A percentile compares a stretch with the other conserved stretches of the same genome.
Conservation (phyloP, 176 grass and related monocot species). For the Pharus latifolius region DNA sequence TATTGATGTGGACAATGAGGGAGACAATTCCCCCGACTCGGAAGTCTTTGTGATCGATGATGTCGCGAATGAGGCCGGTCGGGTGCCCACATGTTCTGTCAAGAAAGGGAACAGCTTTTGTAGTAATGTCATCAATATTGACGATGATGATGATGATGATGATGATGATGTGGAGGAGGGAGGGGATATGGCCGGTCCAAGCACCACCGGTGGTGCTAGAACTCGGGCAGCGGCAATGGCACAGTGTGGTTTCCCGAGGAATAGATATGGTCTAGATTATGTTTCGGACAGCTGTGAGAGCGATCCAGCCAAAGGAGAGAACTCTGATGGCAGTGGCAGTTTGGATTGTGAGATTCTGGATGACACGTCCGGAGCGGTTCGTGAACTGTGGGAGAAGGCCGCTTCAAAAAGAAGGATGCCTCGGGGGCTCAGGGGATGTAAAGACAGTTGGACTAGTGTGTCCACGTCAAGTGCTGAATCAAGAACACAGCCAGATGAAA, state of each 20-base stretch:
- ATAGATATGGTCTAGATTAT: constrained; percentile 43
- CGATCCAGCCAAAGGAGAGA: constrained; percentile 15
- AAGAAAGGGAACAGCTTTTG: constrained; percentile 18
- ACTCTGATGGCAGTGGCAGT: constrained; percentile 1
- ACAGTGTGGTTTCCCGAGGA: constrained; percentile 15
- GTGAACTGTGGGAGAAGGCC: constrained; percentile 70
- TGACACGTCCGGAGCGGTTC: constrained; percentile 33
- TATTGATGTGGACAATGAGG: constrained; percentile 14
- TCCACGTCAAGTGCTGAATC: constrained; percentile 27
- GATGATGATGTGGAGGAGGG: not conserved
- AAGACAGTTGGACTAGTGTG: constrained; percentile 15
- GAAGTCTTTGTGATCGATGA: constrained; percentile 44
- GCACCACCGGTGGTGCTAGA: not conserved
- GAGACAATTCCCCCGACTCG: not conserved
- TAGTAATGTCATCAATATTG: constrained; percentile 65
- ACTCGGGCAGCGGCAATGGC: not conserved
- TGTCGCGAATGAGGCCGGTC: constrained; percentile 4
- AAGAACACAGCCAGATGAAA: not conserved
- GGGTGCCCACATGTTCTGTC: not conserved
- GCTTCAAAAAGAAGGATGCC: constrained; percentile 39
- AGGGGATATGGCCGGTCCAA: constrained; percentile 7
- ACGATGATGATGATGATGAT: constrained; percentile 55
- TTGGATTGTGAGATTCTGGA: constrained; percentile 87
- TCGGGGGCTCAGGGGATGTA: not conserved
- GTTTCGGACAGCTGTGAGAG: constrained; percentile 34